phyloP scores from a whole-genome alignment of 768 basidiomycete genomes.

The Obba rivulosa region DNA sequence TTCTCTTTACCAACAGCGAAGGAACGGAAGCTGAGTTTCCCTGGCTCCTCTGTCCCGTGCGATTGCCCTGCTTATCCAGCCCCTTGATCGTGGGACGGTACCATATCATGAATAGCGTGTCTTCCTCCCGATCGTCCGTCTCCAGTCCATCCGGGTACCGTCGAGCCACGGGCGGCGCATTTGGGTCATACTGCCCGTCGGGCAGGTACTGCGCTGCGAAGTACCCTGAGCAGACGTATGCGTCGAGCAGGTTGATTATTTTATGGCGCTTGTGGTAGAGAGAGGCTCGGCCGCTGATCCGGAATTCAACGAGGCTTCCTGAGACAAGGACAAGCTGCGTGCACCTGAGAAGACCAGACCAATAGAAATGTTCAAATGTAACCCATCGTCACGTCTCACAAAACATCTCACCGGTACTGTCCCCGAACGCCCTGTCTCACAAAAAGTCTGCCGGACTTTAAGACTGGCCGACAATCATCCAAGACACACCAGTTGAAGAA shows the following conservation, averaged over 20 bases:
- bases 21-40: constrained; percentile 34
- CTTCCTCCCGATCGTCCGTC: constrained; percentile 81
- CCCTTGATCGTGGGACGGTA: constrained; percentile 33
- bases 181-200: constrained; percentile 55
- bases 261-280: constrained; percentile 52
- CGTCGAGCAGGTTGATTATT: constrained; percentile 60
- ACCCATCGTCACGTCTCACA: not conserved
- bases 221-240: constrained; percentile 85
- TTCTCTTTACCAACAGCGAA: constrained; percentile 50
- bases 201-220: constrained; percentile 66
- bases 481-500: constrained; percentile 88
- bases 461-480: constrained; percentile 70
- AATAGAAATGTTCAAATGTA: not conserved
- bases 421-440: constrained; percentile 65
- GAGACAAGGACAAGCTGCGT: constrained; percentile 70
- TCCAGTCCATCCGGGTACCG: constrained; percentile 90
- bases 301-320: constrained; percentile 71
- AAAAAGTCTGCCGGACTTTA: constrained; percentile 69
- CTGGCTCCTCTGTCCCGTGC: not conserved
- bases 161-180: constrained; percentile 49
- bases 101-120: constrained; percentile 81
- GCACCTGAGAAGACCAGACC: constrained; percentile 43
- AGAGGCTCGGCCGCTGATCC: constrained; percentile 50
- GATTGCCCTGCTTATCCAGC: not conserved
- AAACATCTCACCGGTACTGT: constrained; percentile 63